Evolutionary conservation across 2,329 filamentous ascomycete species (phyloP).

Genomic region (Ophiosphaerella herpotricha): DNA sequence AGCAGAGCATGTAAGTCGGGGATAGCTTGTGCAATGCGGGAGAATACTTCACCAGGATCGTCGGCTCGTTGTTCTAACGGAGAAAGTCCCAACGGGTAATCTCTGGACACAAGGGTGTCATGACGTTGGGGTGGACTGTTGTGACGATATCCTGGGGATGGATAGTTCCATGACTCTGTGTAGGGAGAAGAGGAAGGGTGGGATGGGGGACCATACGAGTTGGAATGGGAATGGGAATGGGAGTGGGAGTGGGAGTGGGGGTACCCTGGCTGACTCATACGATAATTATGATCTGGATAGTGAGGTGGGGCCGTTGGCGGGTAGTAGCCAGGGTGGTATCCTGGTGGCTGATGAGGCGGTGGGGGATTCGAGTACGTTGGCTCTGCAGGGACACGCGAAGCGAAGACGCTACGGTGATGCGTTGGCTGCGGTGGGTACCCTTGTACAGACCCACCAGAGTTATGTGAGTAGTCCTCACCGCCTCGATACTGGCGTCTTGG

Average conservation of each 20-base stretch:
- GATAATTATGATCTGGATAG: constrained; percentile 39
- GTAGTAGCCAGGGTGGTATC: constrained; percentile 46
- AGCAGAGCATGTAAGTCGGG: constrained; percentile 46
- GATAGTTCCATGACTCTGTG: constrained; percentile 42
- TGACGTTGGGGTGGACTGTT: constrained; percentile 43
- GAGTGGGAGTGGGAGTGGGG: constrained; percentile 35
- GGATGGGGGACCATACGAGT: constrained; percentile 40
- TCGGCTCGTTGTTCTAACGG: constrained; percentile 41
- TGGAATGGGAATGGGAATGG: constrained; percentile 32
- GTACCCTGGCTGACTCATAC: constrained; percentile 42
- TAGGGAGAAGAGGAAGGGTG: constrained; percentile 45
- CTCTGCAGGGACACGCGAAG: constrained; percentile 43
- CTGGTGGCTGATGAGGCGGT: constrained; percentile 70
- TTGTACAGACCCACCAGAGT: constrained; percentile 28
- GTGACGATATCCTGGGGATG: constrained; percentile 39
- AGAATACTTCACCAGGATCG: constrained; percentile 44
- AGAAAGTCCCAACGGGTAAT: constrained; percentile 34
- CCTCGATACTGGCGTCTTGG: constrained; percentile 31
- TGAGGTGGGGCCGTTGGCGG: constrained; percentile 41
- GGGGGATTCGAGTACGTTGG: constrained; percentile 57
- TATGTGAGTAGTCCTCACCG: constrained; percentile 32
- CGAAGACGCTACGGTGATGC: constrained; percentile 38
- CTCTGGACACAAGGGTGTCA: constrained; percentile 44
- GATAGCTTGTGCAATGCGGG: constrained; percentile 45
- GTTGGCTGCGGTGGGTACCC: constrained; percentile 30